Base-by-base conservation (phyloP, 2,329 filamentous ascomycete species). In the Botryotinia globosa region DNA sequence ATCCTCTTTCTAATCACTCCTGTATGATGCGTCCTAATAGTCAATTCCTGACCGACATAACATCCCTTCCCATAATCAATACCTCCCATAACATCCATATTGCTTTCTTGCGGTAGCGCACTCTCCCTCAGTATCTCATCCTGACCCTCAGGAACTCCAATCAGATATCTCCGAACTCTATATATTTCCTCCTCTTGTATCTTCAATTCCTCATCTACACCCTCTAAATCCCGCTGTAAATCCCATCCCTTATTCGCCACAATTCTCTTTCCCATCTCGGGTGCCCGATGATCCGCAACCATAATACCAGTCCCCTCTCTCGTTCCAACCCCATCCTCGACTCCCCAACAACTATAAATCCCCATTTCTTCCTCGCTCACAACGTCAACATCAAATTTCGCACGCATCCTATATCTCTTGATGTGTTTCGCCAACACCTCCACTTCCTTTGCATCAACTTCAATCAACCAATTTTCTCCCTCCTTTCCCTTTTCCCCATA, bases 61-160 rank as follows among this genome's bases (percentile, higher is more conserved):
- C 96, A 99, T 12, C 96, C 96, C 84, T 99, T 99, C 80, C 90
- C 90, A 84, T 96, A 99, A 82, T 98, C 93, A 76, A 99, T 91
- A 39, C 90, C 96, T 65, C 88, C 87, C 87, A 93, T 93, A 74
- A 93, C 84, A 82, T 99, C 96, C 81, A 98, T 87, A 81, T 98
- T 98, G 80, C 87, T 91, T 82, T 98, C 95, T 82, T 94, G 91
- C 1, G 96, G 95, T 71, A 99, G 85, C 0, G 94, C 90, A 29
- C 87, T 84, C 76, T 92, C 92, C 73, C 86, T 83, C 10, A 88
- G 81, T 32, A 99, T 90, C 84, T 99, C 96, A 25, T 83, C 81
- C 80, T 93, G 92, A 2, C 96, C 95, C 83, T 99, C 96, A 1
- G 95, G 85, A 1, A 99, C 88, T 67, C 96, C 96, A 72, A 88